Percentiles rank a stretch among this genome's conserved stretches.
These are phyloP conservation scores for Epichloe elymi DNA, from an alignment of 2,329 filamentous ascomycete genomes.

Conservation along the genomic window DNA sequence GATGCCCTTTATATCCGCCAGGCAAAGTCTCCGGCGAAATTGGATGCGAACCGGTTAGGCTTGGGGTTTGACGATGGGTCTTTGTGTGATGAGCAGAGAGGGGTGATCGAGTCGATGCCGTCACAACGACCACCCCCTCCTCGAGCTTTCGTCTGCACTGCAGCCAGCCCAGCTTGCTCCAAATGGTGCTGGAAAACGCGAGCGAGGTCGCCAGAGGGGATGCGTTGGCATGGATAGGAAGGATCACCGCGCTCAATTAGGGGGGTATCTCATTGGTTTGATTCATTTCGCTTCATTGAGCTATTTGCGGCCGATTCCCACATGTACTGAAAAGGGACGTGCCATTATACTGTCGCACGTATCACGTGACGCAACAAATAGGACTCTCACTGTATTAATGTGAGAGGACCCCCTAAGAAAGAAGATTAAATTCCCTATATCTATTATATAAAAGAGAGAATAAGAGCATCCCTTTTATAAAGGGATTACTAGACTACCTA, in stretches of 20 bases:
- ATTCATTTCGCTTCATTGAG: background rate
- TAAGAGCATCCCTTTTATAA: no score
- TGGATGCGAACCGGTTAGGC: background rate
- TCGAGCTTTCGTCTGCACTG: constrained; percentile 11
- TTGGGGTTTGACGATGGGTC: background rate
- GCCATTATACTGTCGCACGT: no score
- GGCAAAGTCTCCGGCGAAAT: background rate
- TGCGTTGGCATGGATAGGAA: background rate
- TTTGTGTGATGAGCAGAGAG: background rate
- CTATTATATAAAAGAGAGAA: no score
- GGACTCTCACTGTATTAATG: no score
- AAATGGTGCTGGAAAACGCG: background rate
- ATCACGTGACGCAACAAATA: no score
- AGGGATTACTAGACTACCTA: no score
- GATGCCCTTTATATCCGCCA: background rate
- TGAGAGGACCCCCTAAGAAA: no score
- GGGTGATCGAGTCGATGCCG: background rate
- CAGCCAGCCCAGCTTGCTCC: constrained; percentile 10
- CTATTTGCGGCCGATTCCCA: background rate
- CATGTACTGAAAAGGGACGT: no score
- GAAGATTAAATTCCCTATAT: no score
- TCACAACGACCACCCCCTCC: background rate
- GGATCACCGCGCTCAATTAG: background rate
- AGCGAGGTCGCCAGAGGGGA: background rate
- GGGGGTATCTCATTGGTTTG: background rate